Base-by-base conservation (phyloP, 345 rosid genomes). In the Heritiera littoralis region DNA sequence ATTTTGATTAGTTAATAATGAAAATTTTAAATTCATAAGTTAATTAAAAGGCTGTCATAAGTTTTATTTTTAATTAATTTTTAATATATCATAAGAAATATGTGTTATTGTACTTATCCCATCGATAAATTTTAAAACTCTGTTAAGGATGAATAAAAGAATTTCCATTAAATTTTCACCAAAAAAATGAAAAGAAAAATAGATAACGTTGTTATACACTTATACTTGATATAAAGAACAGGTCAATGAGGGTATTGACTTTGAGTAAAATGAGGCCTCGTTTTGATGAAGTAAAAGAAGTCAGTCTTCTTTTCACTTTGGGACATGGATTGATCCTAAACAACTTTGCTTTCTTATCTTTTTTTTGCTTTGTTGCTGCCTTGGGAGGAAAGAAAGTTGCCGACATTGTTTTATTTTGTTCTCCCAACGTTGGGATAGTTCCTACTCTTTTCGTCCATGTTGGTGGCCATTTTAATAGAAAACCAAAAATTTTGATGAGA, bases 331-430 rank as follows among this genome's bases (percentile, higher is more conserved):
- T 3, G 38, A 35, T 35, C 38, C 38, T 35, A 1, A 0, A 35
- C 38, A 35, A 35, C 38, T 35, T 35, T 67, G 28, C 28, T 23
- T 23, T 23, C 28, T 23, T 23, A 23, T 23, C 28, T 23, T 23
- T 23, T 23, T 23, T 23, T 23, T 23, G 28, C 28, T 23, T 23
- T 23, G 28, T 23, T 23, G 30, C 52, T 67, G 55, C 32, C 52
- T 67, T 43, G 30, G 9, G 13, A 45, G 20, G 55, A 45, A 68
- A 68, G 73, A 68, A 68, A 45, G 73, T 38, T 68, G 54, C 73
- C 73, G 73, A 63, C 66, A 61, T 1, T 11, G 4, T 30, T 61
- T 12, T 30, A 9, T 61, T 11, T 28, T 61, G 30, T 40, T 2
- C 38, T 30, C 15, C 15, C 40, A 60, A 9, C 7, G 23, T 60